Evolutionary conservation across 176 grass and related monocot species (phyloP).

Genomic region (Eleusine indica): DNA sequence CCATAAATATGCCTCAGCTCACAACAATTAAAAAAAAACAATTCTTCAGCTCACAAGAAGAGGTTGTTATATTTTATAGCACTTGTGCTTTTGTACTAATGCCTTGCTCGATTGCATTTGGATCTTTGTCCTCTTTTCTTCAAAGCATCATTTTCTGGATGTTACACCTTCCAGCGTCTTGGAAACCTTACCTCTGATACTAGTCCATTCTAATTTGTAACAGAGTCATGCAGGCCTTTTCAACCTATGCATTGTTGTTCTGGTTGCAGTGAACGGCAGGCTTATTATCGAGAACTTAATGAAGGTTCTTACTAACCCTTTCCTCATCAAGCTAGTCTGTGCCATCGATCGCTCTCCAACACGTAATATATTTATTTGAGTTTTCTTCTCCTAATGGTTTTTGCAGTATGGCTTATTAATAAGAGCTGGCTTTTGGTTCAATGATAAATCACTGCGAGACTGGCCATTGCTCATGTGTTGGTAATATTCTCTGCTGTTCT

Average conservation of each 20-base stretch:
- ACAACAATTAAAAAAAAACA: neutral
- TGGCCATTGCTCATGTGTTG: constrained; percentile 99
- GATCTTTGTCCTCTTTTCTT: neutral
- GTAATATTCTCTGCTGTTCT: constrained; percentile 48
- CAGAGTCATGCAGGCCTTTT: constrained; percentile 97
- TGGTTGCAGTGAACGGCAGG: constrained; percentile 90
- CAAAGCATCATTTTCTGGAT: constrained; percentile 17
- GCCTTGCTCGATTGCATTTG: neutral
- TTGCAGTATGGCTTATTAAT: constrained; percentile 96
- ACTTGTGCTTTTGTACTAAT: neutral
- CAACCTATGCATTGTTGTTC: constrained; percentile 95
- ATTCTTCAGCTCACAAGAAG: constrained; percentile 10
- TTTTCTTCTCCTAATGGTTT: constrained; percentile 24
- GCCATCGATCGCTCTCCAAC: neutral
- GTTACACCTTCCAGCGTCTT: constrained; percentile 16
- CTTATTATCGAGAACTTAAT: constrained; percentile 99
- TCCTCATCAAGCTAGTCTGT: constrained; percentile 6
- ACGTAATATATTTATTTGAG: neutral
- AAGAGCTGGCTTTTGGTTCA: constrained; percentile 97
- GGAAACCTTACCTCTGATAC: constrained; percentile 6
- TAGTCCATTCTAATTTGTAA: constrained; percentile 38
- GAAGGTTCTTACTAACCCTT: constrained; percentile 66
- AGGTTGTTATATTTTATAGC: neutral
- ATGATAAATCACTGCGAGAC: constrained; percentile 73
- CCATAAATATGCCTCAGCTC: neutral